Conservation (phyloP, 2,329 filamentous ascomycete species). For the Xylariaceae sp. region DNA sequence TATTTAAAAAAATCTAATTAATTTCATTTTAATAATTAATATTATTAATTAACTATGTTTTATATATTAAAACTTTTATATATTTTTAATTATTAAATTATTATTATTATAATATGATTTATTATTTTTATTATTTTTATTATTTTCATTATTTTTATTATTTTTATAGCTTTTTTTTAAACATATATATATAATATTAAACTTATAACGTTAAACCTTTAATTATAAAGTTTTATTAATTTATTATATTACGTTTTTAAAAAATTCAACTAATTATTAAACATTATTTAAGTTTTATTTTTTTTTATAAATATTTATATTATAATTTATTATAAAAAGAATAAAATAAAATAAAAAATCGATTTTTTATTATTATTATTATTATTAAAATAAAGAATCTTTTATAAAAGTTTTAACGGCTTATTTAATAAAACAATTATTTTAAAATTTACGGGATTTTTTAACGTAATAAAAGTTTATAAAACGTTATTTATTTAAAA, state of each 20-base stretch:
- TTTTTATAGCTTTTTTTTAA: background rate
- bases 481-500: background rate
- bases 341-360: background rate
- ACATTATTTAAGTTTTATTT: background rate
- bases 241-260: background rate
- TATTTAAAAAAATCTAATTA: conserved; percentile 3
- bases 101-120: conserved; percentile 15
- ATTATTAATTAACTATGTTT: background rate
- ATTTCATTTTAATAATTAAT: background rate
- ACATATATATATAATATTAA: background rate
- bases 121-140: background rate
- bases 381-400: conserved; percentile 1
- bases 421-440: background rate
- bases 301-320: background rate
- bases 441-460: background rate
- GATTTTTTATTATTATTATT: background rate
- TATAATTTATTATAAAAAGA: background rate
- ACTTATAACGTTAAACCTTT: background rate
- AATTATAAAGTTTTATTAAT: background rate
- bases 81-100: background rate
- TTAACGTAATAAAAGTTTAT: background rate
- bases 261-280: background rate
- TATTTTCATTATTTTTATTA: too few relatives aligned
- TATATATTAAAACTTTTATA: too few relatives aligned
- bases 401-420: too few relatives aligned